Evolutionary conservation across 441 rosid genomes (phyloP), one percentile per base, ranked within the genome.

Genomic region (Erysimum cheiri): DNA sequence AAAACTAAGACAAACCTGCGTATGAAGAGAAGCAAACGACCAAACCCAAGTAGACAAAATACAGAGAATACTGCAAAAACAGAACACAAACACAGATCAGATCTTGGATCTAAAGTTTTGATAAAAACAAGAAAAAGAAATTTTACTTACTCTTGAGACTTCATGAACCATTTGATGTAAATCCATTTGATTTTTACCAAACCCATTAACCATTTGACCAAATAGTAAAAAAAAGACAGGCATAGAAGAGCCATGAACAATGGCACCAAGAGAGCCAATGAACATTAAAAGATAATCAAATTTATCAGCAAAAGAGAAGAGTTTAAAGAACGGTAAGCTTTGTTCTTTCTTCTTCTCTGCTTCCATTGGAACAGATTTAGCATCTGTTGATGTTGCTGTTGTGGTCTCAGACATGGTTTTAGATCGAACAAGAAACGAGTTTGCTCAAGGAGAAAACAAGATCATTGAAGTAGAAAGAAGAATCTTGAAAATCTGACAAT

Each of bases 121-220:
- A 11, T 5, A 5, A n/a, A 37, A 56, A 15, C 29, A 54, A 47
- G 19, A 44, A 28, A 53, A n/a, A 39, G 8, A 5, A 3, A 19
- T 12, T 26, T 10, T 24, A 91, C 97, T 93, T 80, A 60, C 65
- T 41, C 35, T 89, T 6, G 90, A 82, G 53, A 94, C 98, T 88
- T 94, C 97, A 28, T 94, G 87, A 22, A 91, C 89, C 98, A 94
- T 90, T 68, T 86, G 88, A 41, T 73, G 69, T 71, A 94, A 83
- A 85, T 94, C 92, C 78, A 89, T 80, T 76, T 94, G 98, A 79
- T 94, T 94, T 80, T 91, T 84, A 49, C 98, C 98, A 73, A 94
- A 94, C 6, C 98, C 98, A 74, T 94, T 94, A 47, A 94, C 92
- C 98, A 94, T 91, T 82, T 94, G 84, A 48, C 98, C 98, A 63